Percentiles rank a stretch among this genome's conserved stretches.
Evolutionary conservation across 1,139 yeast genomes (phyloP).

Genomic region (Taiozyma sp.): DNA sequence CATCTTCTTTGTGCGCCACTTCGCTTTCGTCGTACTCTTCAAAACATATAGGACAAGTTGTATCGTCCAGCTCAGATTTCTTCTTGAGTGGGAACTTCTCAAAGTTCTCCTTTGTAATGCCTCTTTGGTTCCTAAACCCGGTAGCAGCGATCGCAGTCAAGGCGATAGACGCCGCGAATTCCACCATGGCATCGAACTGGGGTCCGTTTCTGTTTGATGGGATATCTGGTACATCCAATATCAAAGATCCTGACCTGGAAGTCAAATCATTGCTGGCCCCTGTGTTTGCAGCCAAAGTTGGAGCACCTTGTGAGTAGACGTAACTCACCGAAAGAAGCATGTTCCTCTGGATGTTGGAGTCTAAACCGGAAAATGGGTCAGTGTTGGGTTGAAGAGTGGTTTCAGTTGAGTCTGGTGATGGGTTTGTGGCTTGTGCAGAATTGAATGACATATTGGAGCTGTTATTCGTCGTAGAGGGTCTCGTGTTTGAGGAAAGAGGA

Average conservation of each 20-base stretch:
- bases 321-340: constrained; percentile 35
- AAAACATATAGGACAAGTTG: constrained; percentile 63
- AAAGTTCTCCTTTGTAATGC: constrained; percentile 50
- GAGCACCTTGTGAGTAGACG: constrained; percentile 22
- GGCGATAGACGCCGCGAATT: constrained; percentile 69
- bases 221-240: constrained; percentile 61
- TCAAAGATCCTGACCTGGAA: constrained; percentile 46
- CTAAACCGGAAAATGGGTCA: neutral
- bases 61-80: constrained; percentile 31
- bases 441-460: neutral
- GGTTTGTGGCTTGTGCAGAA: neutral
- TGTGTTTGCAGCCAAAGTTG: constrained; percentile 1
- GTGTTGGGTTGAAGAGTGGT: neutral
- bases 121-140: constrained; percentile 34
- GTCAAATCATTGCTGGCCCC: neutral
- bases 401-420: neutral
- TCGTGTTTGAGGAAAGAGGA: neutral
- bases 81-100: constrained; percentile 39
- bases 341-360: constrained; percentile 22
- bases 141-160: constrained; percentile 52
- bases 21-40: constrained; percentile 39
- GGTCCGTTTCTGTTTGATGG: constrained; percentile 30
- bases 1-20: constrained; percentile 7
- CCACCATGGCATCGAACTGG: constrained; percentile 44
- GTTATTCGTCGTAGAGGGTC: neutral